Evolutionary conservation across 345 rosid genomes (phyloP).

Genomic region (Trapa incisa): DNA sequence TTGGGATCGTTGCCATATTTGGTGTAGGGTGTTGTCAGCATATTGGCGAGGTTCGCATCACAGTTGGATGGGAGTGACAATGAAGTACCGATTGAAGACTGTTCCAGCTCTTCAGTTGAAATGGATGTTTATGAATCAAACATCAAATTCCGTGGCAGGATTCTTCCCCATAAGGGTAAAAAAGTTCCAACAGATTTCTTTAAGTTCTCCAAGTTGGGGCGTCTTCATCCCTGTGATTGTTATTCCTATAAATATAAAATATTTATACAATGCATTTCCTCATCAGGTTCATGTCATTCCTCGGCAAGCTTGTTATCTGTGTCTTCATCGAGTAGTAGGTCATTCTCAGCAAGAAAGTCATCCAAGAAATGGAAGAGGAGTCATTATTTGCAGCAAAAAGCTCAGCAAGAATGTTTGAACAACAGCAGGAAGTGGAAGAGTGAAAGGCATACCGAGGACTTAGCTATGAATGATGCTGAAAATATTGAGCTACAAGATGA

Average conservation of each 20-base stretch:
- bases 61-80: conserved; percentile 55
- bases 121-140: conserved; percentile 75
- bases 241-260: neutral
- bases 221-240: too few relatives aligned
- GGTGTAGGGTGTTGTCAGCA: too few relatives aligned
- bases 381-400: conserved; percentile 68
- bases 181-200: conserved; percentile 1
- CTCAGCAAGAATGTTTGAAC: conserved; percentile 84
- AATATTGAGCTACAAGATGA: conserved; percentile 18
- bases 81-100: conserved; percentile 36
- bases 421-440: conserved; percentile 91
- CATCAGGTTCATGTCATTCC: conserved; percentile 42
- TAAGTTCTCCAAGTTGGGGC: neutral
- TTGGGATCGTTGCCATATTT: too few relatives aligned
- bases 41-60: too few relatives aligned
- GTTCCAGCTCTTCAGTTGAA: conserved; percentile 49
- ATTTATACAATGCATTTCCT: neutral
- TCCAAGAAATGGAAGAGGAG: conserved; percentile 87
- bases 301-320: conserved; percentile 29
- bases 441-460: conserved; percentile 38
- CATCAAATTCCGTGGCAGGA: conserved; percentile 20
- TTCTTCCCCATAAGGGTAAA: conserved; percentile 37
- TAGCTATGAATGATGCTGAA: conserved; percentile 21
- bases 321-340: conserved; percentile 44
- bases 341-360: conserved; percentile 43